Evolutionary conservation across 2,329 filamentous ascomycete genomes (phyloP).

Genomic region (Ceratocystis cubensis): DNA sequence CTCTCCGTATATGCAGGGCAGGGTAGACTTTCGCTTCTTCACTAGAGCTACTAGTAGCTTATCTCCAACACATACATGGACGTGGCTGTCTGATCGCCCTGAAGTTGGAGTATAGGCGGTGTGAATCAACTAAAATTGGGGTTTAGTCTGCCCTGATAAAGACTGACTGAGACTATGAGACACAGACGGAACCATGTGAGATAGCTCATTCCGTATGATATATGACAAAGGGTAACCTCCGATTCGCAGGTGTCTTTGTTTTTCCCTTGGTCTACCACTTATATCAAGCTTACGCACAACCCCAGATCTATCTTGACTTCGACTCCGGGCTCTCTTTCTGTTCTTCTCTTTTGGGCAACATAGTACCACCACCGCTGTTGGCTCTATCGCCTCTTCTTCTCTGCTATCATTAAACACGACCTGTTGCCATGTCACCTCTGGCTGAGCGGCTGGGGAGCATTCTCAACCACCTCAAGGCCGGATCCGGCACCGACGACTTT

Average conservation of each 20-base stretch:
- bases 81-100: neutral
- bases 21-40: no score
- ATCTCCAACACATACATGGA: neutral
- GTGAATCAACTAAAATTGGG: neutral
- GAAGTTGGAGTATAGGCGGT: constrained; percentile 1
- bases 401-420: no score
- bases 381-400: no score
- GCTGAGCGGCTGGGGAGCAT: constrained; percentile 49
- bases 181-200: neutral
- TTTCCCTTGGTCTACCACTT: neutral
- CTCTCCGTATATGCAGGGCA: no score
- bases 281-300: neutral
- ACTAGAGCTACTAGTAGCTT: neutral
- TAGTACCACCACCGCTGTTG: neutral
- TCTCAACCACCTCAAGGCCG: constrained; percentile 36
- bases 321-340: neutral
- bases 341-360: neutral
- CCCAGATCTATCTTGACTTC: neutral
- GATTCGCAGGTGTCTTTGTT: neutral
- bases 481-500: constrained; percentile 23
- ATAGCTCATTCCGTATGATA: no score
- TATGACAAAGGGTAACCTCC: neutral
- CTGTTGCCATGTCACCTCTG: constrained; percentile 37
- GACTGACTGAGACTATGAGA: neutral
- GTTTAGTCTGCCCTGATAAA: neutral